Evolutionary conservation across 164 flowering plant species (phyloP).

Genomic region (Taxillus chinensis): DNA sequence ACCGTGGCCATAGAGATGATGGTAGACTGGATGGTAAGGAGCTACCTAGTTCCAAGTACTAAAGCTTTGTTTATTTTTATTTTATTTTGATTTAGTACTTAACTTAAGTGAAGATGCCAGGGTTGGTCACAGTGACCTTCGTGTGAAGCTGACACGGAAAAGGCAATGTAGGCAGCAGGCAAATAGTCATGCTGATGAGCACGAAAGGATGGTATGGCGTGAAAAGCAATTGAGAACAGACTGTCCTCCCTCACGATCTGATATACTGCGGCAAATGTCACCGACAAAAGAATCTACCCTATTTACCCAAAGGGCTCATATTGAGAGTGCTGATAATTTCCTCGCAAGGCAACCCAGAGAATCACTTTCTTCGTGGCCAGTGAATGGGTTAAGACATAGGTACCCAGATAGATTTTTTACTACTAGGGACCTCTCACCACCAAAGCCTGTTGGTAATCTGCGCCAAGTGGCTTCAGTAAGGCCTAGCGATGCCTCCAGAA

Average conservation of each 20-base stretch:
- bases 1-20: constrained; percentile 8
- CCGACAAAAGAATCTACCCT: constrained; percentile 8
- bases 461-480: constrained; percentile 13
- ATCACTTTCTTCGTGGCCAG: constrained; percentile 4
- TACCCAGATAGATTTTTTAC: constrained; percentile 16
- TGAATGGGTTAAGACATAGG: constrained; percentile 15
- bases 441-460: constrained; percentile 13
- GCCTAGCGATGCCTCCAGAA: constrained; percentile 16
- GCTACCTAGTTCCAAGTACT: background rate
- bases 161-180: constrained; percentile 14
- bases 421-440: constrained; percentile 13
- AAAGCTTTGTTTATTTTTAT: background rate
- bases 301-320: constrained; percentile 6
- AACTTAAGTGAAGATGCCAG: constrained; percentile 9
- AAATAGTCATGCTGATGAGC: constrained; percentile 7
- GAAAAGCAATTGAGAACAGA: constrained; percentile 15
- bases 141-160: constrained; percentile 28
- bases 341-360: constrained; percentile 12
- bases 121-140: constrained; percentile 25
- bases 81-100: background rate
- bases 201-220: constrained; percentile 11
- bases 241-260: constrained; percentile 3
- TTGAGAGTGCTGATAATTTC: constrained; percentile 11
- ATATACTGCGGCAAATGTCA: constrained; percentile 8
- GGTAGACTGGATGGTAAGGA: constrained; percentile 5